A percentile compares a stretch with the other conserved stretches of the same genome.
These are phyloP conservation scores for Backusella tuberculispora DNA, from an alignment of 192 early-diverging fungal genomes.

Conservation along the genomic window DNA sequence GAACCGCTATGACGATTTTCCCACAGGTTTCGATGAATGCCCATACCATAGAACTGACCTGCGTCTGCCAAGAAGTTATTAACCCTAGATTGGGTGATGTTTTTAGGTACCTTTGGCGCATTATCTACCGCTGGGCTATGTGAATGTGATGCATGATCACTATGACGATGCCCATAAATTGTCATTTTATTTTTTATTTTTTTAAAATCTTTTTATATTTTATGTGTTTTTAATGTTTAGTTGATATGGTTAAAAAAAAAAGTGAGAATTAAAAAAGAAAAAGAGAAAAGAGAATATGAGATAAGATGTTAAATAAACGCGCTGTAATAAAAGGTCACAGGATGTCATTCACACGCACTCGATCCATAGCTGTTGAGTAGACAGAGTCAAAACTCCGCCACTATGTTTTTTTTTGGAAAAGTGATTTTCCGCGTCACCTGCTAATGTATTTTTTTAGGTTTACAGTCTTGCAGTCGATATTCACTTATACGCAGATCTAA, in stretches of 20 bases:
- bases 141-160: background rate
- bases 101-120: slow-evolving; percentile 53
- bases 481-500: no score
- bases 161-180: slow-evolving; percentile 20
- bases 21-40: slow-evolving; percentile 58
- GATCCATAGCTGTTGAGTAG: background rate
- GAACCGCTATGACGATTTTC: slow-evolving; percentile 47
- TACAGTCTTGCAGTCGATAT: no score
- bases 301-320: background rate
- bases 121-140: slow-evolving; percentile 21
- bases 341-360: background rate
- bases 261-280: background rate
- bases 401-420: background rate
- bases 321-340: background rate
- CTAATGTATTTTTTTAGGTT: no score
- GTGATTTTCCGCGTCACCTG: no score
- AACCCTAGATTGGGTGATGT: slow-evolving; percentile 76
- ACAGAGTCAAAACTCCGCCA: background rate
- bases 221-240: background rate
- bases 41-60: slow-evolving; percentile 45
- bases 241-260: no score
- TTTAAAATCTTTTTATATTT: background rate
- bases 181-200: background rate
- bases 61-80: slow-evolving; percentile 66
- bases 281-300: slow-evolving; percentile 2